These are phyloP conservation scores for Globisporangium parvum DNA, from an alignment of 352 stramenopile species.

Conservation along the genomic window DNA sequence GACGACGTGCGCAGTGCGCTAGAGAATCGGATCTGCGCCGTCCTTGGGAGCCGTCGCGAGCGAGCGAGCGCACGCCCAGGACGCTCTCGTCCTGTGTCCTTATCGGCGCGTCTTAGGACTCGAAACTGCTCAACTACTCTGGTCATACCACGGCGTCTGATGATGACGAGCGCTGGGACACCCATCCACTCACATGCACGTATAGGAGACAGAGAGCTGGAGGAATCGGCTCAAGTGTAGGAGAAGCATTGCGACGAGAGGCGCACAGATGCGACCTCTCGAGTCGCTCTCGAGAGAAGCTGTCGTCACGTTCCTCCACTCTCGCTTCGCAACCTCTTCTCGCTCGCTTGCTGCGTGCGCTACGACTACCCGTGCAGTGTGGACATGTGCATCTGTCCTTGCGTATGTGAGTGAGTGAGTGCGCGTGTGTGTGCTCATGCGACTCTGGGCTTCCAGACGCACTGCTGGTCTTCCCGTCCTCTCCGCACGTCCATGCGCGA, in stretches of 20 bases:
- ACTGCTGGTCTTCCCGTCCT: too few species aligned
- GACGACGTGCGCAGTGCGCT: neutral
- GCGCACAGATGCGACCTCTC: neutral
- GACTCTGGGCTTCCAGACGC: too few species aligned
- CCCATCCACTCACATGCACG: neutral
- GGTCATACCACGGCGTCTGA: too few species aligned
- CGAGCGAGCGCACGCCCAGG: too few species aligned
- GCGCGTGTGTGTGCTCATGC: too few species aligned
- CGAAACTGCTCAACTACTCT: too few species aligned
- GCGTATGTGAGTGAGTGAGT: neutral
- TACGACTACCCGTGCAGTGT: too few species aligned
- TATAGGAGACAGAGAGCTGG: neutral
- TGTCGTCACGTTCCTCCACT: constrained; percentile 13
- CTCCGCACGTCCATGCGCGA: neutral
- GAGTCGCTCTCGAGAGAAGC: constrained; percentile 8
- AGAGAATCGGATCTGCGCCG: neutral
- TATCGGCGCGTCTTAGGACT: neutral
- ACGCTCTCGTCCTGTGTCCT: too few species aligned
- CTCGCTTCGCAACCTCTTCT: constrained; percentile 8
- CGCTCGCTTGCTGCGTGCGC: neutral
- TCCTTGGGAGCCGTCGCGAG: neutral
- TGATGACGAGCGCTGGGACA: neutral
- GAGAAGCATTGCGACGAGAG: constrained; percentile 10
- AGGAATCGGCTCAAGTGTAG: constrained; percentile 39
- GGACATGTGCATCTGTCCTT: neutral